Base-by-base conservation (phyloP, 768 basidiomycete species). In the Boletus subparvulus region DNA sequence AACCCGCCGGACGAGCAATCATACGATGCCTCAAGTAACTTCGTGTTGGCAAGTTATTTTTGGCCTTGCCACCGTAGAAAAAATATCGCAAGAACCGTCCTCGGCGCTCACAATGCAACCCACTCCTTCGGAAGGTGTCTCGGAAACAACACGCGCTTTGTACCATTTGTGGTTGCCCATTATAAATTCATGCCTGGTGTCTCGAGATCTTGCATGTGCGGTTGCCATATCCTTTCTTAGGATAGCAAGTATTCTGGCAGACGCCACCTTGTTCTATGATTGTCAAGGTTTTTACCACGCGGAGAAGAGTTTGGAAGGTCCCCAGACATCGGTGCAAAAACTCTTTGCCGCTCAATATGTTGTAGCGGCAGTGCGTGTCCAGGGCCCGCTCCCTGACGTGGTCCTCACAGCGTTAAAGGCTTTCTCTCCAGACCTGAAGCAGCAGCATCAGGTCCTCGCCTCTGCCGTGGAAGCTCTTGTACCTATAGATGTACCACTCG, bases 181-280 rank as follows among this genome's bases (percentile, higher is more conserved):
- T 53, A 61, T 50, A 14, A 50, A 53, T n/a, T 21, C 61, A 55
- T 26, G 65, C 67, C 54, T 63, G 3, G 69, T 80, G 8, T 65
- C 73, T n/a, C 75, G 75, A 21, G 56, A 59, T 40, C 43, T 70
- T 21, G 44, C 59, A 4, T 57, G 61, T 28, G 71, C 72, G 9
- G 68, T 82, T 36, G 59, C 74, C 6, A 68, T 74, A 7, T 67
- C 79, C 1, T 83, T 85, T 62, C 67, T 85, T 32, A 78, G 72
- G 43, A 62, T 83, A 33, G 74, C 82, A 9, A 74, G 68, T 16
- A 55, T 64, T n/a, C 67, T 77, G 7, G 62, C 58, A 6, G 80
- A 84, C 51, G 62, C 52, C 1, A 57, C 66, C 10, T 61, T 85
- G 12, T 67, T 72, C 35, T 65, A 71, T 6, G 73, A 61, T 3